phyloP scores from a whole-genome alignment of 306 rosid species.

The Potentilla sterilis region DNA sequence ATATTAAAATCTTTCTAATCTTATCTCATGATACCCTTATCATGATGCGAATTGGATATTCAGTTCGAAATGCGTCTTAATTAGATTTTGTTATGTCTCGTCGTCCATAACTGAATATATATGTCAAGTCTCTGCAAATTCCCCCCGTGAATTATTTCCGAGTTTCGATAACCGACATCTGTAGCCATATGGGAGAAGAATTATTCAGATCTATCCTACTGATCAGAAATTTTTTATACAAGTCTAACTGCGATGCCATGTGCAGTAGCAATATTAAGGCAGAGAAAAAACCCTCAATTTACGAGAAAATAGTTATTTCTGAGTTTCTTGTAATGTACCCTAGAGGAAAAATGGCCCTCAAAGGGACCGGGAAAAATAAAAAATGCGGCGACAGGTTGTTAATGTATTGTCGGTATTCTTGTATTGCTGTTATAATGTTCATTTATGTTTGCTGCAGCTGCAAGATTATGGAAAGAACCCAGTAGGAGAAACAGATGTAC shows the following conservation, averaged over 20 bases:
- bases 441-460: slow-evolving; percentile 41
- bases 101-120: background rate
- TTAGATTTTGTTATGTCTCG: background rate
- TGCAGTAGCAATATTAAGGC: too few relatives aligned
- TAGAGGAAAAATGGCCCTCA: background rate
- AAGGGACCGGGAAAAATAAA: background rate
- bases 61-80: background rate
- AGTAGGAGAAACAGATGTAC: slow-evolving; percentile 62
- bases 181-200: too few relatives aligned
- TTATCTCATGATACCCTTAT: slow-evolving; percentile 1
- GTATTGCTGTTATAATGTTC: slow-evolving; percentile 27
- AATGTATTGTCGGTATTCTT: slow-evolving; percentile 13
- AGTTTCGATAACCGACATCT: background rate
- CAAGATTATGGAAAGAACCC: slow-evolving; percentile 67
- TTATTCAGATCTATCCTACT: too few relatives aligned
- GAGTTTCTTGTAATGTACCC: background rate
- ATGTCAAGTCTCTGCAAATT: background rate
- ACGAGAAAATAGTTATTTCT: background rate
- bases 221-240: too few relatives aligned
- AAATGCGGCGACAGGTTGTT: slow-evolving; percentile 16
- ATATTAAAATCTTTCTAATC: background rate
- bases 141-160: background rate
- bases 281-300: too few relatives aligned
- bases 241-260: too few relatives aligned
- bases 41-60: background rate